phyloP scores from a whole-genome alignment of 1,139 yeast species.

The Pichia sp. region DNA sequence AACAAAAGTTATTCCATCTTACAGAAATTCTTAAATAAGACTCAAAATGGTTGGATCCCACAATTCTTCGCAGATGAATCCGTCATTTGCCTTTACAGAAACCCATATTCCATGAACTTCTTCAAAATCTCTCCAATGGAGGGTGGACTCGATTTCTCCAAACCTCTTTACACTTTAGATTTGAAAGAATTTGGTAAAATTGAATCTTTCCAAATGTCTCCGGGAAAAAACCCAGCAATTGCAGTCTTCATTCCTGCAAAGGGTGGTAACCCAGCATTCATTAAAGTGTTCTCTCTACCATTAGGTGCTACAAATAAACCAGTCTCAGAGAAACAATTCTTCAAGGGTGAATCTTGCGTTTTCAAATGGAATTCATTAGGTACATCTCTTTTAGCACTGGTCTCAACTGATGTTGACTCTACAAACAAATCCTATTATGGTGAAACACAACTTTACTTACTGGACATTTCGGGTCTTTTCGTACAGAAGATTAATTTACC shows the following conservation, averaged over 20 bases:
- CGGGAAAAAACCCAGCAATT: slow-evolving; percentile 87
- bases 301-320: slow-evolving; percentile 71
- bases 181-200: slow-evolving; percentile 47
- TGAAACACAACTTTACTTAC: slow-evolving; percentile 82
- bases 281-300: slow-evolving; percentile 73
- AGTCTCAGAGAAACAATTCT: slow-evolving; percentile 82
- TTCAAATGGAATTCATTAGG: slow-evolving; percentile 94
- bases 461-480: slow-evolving; percentile 89
- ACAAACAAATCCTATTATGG: slow-evolving; percentile 95
- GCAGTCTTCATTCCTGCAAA: slow-evolving; percentile 88
- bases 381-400: slow-evolving; percentile 87
- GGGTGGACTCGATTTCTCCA: slow-evolving; percentile 23
- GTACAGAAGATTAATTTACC: slow-evolving; percentile 84
- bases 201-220: slow-evolving; percentile 59
- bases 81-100: slow-evolving; percentile 56
- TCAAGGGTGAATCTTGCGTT: slow-evolving; percentile 91
- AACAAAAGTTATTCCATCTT: slow-evolving; percentile 35
- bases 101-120: slow-evolving; percentile 63
- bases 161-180: slow-evolving; percentile 54
- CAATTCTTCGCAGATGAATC: slow-evolving; percentile 76
- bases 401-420: slow-evolving; percentile 93
- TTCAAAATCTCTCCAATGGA: slow-evolving; percentile 40
- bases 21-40: slow-evolving; percentile 68
- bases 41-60: slow-evolving; percentile 87
- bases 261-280: slow-evolving; percentile 79